phyloP scores from a whole-genome alignment of 495 filamentous ascomycete species.

The Aspergillus wentii region DNA sequence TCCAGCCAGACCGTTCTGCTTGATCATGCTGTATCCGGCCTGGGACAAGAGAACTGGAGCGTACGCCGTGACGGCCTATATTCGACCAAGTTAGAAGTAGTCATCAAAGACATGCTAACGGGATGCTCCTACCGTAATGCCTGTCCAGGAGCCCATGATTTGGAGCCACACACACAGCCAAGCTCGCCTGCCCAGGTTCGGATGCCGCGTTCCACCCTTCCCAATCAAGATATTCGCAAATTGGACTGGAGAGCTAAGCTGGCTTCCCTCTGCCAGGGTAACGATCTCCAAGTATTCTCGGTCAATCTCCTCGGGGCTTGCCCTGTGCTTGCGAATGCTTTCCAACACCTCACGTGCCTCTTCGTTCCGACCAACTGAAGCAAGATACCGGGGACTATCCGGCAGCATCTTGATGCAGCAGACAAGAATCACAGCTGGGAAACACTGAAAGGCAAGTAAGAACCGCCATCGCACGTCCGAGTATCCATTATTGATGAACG shows the following conservation, averaged over 20 bases:
- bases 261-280: conserved; percentile 22
- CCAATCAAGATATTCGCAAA: conserved; percentile 33
- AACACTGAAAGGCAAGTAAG: conserved; percentile 48
- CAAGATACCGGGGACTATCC: conserved; percentile 42
- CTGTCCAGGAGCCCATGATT: conserved; percentile 50
- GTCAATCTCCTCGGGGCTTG: conserved; percentile 24
- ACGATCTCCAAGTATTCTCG: conserved; percentile 39
- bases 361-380: conserved; percentile 32
- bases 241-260: conserved; percentile 32
- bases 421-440: conserved; percentile 48
- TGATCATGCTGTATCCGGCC: conserved; percentile 37
- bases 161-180: conserved; percentile 50
- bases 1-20: conserved; percentile 46
- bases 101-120: conserved; percentile 8
- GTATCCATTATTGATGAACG: conserved; percentile 46
- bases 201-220: conserved; percentile 19
- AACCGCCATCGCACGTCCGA: conserved; percentile 51
- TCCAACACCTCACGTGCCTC: conserved; percentile 32
- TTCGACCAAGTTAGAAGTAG: conserved; percentile 18
- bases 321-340: conserved; percentile 16
- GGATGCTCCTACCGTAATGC: conserved; percentile 38
- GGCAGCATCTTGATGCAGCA: conserved; percentile 44
- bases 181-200: conserved; percentile 38
- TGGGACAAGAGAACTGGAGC: conserved; percentile 35
- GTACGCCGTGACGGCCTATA: conserved; percentile 36